Evolutionary conservation across 129 eudicot genomes (phyloP), one percentile per base, ranked within the genome.

Genomic region (Calendula officinalis): DNA sequence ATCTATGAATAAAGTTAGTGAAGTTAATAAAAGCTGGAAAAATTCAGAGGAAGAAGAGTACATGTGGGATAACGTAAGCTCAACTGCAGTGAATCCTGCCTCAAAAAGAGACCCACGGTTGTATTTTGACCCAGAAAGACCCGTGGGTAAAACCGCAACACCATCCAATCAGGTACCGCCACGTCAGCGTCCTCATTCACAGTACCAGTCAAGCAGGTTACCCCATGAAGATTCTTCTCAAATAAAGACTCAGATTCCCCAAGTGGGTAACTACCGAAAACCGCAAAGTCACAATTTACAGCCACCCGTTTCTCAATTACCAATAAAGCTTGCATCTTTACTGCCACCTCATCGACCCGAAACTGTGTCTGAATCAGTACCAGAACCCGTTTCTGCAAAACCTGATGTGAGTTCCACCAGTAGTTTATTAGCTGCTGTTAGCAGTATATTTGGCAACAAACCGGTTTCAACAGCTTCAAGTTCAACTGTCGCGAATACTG

Each of bases 21-120:
- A 65, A 73, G 39, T 84, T 48, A 75, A 54, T 56, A 72, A 69
- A 68, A 87, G 85, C 80, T 91, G 91, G 96, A 77, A 83, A 76
- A 78, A 81, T 70, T 82, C 95, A 6, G 91, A 83, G 41, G 96
- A 91, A 78, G 96, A 87, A 77, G 95, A 91, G 83, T 91, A 70
- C 75, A 69, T 71, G 81, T 87, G 96, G 96, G 95, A 85, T 60
- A 89, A 82, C 69, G 71, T 84, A 70, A 84, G 75, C 59, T 72
- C 95, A 11, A 72, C 71, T 64, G 64, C 73, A 3, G 52, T 51
- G 43, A 77, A 63, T 74, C 77, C 78, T 72, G 55, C 59, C 58
- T 68, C 81, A 15, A 68, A 64, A 54, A 80, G 80, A 61, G 87
- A 84, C 72, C 86, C 77, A 1, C 76, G 75, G 77, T 22, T 75